Percentiles rank a stretch among this genome's conserved stretches.
Conservation (phyloP, 768 basidiomycete genomes). For the Boletellus ananiceps region DNA sequence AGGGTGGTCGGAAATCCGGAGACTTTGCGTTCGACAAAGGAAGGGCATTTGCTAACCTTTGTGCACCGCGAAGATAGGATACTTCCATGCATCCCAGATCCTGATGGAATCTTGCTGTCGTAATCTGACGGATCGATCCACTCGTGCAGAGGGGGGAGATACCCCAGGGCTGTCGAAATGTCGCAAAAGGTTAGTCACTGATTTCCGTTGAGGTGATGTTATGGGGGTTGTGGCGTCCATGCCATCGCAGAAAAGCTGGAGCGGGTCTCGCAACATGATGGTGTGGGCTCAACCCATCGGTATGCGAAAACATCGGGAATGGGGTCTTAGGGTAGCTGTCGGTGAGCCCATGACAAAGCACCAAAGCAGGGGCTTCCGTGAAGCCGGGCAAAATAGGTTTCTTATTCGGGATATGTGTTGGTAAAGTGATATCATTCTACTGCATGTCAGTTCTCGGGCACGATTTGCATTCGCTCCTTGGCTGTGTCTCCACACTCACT, state of each 20-base stretch:
- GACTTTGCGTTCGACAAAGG: neutral
- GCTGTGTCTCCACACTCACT: slow-evolving; percentile 3
- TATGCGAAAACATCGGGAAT: neutral
- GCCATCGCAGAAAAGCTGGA: slow-evolving; percentile 15
- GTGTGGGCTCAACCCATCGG: neutral
- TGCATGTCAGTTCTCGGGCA: slow-evolving; percentile 4
- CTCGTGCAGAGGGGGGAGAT: slow-evolving; percentile 67
- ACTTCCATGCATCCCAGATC: slow-evolving; percentile 70
- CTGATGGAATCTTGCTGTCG: slow-evolving; percentile 51
- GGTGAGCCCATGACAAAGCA: neutral
- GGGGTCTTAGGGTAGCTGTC: neutral
- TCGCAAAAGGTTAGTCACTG: slow-evolving; percentile 28
- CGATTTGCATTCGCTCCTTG: neutral
- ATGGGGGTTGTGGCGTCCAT: slow-evolving; percentile 14
- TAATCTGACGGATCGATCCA: slow-evolving; percentile 63
- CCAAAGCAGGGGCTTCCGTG: neutral
- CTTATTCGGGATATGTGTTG: slow-evolving; percentile 22
- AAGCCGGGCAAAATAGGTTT: slow-evolving; percentile 3
- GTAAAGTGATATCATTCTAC: neutral
- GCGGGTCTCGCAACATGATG: slow-evolving; percentile 25
- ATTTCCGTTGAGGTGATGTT: slow-evolving; percentile 10
- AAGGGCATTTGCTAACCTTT: slow-evolving; percentile 47
- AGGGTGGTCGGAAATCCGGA: neutral
- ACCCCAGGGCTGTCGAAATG: slow-evolving; percentile 68
- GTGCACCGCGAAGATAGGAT: slow-evolving; percentile 56